A percentile compares a stretch with the other conserved stretches of the same genome.
phyloP scores from a whole-genome alignment of 2,329 filamentous ascomycete genomes.

The Aureobasidium sp. region DNA sequence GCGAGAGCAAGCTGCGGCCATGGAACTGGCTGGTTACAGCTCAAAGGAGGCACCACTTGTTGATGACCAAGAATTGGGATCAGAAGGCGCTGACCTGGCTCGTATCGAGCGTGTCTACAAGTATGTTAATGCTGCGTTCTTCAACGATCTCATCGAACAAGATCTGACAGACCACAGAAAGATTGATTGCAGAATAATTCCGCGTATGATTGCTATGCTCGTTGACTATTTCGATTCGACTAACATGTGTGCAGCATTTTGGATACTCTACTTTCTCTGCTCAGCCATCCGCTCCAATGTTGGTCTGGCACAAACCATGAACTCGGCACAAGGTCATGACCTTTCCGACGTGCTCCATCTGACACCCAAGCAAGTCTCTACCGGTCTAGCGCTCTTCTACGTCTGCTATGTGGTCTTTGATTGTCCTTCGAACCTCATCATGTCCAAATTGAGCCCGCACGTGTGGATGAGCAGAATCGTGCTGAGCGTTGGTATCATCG shows the following conservation, averaged over 20 bases:
- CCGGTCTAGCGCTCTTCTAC: slow-evolving; percentile 80
- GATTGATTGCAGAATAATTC: slow-evolving; percentile 26
- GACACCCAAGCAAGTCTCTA: slow-evolving; percentile 69
- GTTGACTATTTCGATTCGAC: background rate
- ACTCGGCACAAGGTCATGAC: slow-evolving; percentile 60
- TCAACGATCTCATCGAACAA: background rate
- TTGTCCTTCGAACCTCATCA: slow-evolving; percentile 77
- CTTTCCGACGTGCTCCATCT: slow-evolving; percentile 63
- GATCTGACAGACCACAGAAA: slow-evolving; percentile 10
- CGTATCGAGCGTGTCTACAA: slow-evolving; percentile 16
- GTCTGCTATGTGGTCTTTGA: slow-evolving; percentile 89
- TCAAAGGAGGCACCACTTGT: background rate
- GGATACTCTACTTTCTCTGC: slow-evolving; percentile 85
- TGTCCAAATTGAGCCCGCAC: slow-evolving; percentile 76
- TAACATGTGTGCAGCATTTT: slow-evolving; percentile 55
- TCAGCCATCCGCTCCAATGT: slow-evolving; percentile 89
- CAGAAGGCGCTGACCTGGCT: slow-evolving; percentile 1
- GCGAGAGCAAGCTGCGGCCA: slow-evolving; percentile 1
- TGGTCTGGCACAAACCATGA: slow-evolving; percentile 93
- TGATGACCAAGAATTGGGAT: slow-evolving; percentile 13
- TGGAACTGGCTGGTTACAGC: background rate
- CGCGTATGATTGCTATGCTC: slow-evolving; percentile 13
- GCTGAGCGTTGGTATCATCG: slow-evolving; percentile 75
- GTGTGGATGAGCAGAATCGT: slow-evolving; percentile 92
- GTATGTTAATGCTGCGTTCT: background rate